Evolutionary conservation across 495 filamentous ascomycete genomes (phyloP).

Genomic region (Penicillium desertorum): DNA sequence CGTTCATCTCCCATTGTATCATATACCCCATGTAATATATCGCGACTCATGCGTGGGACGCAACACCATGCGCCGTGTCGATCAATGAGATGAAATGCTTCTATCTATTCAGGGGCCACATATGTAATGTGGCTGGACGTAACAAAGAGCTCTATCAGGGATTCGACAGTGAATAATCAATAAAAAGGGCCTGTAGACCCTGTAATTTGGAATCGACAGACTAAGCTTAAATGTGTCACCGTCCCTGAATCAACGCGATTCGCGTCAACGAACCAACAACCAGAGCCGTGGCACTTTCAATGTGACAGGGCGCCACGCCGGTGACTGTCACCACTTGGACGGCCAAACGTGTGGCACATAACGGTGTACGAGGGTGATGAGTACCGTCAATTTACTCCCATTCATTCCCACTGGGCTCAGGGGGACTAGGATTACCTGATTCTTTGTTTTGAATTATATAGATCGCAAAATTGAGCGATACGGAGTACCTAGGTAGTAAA

Average conservation of each 20-base stretch:
- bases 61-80: slow-evolving; percentile 1
- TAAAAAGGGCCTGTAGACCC: not conserved
- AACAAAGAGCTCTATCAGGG: slow-evolving; percentile 1
- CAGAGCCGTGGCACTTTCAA: not conserved
- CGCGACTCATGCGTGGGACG: not conserved
- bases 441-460: slow-evolving; percentile 8
- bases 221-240: slow-evolving; percentile 7
- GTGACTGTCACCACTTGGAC: slow-evolving; percentile 1
- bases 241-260: slow-evolving; percentile 7
- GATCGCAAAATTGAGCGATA: slow-evolving; percentile 8
- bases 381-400: not conserved
- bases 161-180: not conserved
- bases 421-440: not conserved
- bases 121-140: slow-evolving; percentile 5
- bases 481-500: not conserved
- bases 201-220: not conserved
- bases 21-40: not conserved
- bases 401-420: not conserved
- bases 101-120: not conserved
- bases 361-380: not conserved
- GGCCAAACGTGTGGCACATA: slow-evolving; percentile 8
- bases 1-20: not conserved
- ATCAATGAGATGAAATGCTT: not conserved
- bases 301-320: slow-evolving; percentile 8
- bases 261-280: slow-evolving; percentile 5